Percentiles rank a stretch among this genome's conserved stretches.
These are phyloP conservation scores for Pleurotus djamor DNA, from an alignment of 768 basidiomycete genomes.

Conservation along the genomic window DNA sequence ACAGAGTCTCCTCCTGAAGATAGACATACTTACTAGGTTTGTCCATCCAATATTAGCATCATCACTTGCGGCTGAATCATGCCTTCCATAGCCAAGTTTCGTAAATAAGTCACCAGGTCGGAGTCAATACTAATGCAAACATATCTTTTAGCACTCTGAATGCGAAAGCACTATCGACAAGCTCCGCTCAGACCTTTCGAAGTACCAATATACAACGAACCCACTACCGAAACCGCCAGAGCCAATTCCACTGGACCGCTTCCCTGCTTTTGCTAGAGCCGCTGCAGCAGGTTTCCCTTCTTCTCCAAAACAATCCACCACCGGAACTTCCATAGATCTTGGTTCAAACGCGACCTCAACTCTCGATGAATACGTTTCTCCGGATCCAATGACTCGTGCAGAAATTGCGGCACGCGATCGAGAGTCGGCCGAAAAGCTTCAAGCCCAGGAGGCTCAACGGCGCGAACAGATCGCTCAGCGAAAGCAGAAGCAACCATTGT, in stretches of 20 bases:
- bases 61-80: too few species aligned
- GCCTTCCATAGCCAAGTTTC: background rate
- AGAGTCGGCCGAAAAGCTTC: slow-evolving; percentile 1
- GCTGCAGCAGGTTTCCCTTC: background rate
- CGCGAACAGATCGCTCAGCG: background rate
- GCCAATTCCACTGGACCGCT: slow-evolving; percentile 42
- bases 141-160: slow-evolving; percentile 16
- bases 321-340: background rate
- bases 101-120: background rate
- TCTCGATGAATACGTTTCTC: background rate
- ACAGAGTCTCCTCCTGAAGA: slow-evolving; percentile 1
- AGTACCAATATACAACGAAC: slow-evolving; percentile 33
- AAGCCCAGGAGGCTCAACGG: slow-evolving; percentile 2
- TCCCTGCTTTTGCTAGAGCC: slow-evolving; percentile 32
- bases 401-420: slow-evolving; percentile 2
- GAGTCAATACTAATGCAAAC: background rate
- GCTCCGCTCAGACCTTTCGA: slow-evolving; percentile 26
- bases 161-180: slow-evolving; percentile 32
- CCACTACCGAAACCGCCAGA: slow-evolving; percentile 59
- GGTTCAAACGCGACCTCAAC: slow-evolving; percentile 1
- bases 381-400: slow-evolving; percentile 5
- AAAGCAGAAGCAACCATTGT: slow-evolving; percentile 2
- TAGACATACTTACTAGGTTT: slow-evolving; percentile 4
- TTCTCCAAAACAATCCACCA: background rate
- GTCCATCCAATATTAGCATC: background rate